phyloP scores from a whole-genome alignment of 73 alveolate species.

The Strombidium stylifer region DNA sequence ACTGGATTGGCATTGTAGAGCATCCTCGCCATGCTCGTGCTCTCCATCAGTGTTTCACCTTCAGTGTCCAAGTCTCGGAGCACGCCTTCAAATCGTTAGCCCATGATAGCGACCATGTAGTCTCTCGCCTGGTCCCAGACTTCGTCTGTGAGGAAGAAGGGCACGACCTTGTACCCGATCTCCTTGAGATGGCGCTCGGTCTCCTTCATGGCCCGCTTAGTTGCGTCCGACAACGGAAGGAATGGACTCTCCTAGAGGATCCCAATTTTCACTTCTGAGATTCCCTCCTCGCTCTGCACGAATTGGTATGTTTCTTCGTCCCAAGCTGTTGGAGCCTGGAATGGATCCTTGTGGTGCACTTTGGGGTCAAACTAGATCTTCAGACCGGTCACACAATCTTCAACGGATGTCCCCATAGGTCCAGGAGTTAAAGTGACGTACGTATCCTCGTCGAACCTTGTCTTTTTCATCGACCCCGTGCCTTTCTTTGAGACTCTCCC shows the following conservation, averaged over 20 bases:
- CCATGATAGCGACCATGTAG: too few relatives aligned
- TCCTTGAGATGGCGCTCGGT: too few relatives aligned
- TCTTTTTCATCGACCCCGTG: background rate
- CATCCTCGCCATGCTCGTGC: background rate
- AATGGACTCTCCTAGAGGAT: too few relatives aligned
- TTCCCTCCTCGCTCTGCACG: too few relatives aligned
- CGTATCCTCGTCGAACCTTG: background rate
- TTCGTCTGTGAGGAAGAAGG: too few relatives aligned
- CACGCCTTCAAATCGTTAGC: too few relatives aligned
- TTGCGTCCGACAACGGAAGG: too few relatives aligned
- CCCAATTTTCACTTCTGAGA: too few relatives aligned
- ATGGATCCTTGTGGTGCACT: background rate
- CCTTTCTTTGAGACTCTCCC: slow-evolving; percentile 39
- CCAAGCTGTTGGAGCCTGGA: background rate
- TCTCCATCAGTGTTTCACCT: background rate
- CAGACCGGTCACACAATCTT: background rate
- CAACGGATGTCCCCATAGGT: background rate
- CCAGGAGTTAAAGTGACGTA: background rate
- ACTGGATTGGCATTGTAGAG: too few relatives aligned
- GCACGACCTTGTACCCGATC: too few relatives aligned
- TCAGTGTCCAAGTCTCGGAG: background rate
- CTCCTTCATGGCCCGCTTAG: too few relatives aligned
- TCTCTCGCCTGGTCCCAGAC: too few relatives aligned
- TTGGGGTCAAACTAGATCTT: background rate
- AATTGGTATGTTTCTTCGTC: background rate